phyloP scores from a whole-genome alignment of 805 yeast species.

The Candida jianshihensis region DNA sequence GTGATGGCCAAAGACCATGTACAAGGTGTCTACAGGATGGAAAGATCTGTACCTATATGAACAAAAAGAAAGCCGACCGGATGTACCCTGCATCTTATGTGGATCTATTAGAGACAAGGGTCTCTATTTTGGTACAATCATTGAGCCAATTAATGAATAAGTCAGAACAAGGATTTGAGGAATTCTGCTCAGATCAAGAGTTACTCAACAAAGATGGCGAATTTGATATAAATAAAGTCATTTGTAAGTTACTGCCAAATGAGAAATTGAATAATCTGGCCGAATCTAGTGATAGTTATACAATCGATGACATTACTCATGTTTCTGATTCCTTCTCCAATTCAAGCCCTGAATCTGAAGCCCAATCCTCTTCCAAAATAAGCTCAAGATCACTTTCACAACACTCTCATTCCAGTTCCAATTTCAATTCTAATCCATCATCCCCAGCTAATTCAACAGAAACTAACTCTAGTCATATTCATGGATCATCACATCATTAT shows the following conservation, averaged over 20 bases:
- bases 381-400: background rate
- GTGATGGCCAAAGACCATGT: constrained; percentile 43
- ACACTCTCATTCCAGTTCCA: background rate
- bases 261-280: constrained; percentile 21
- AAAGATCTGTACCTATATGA: constrained; percentile 50
- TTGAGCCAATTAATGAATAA: constrained; percentile 23
- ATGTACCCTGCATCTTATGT: constrained; percentile 39
- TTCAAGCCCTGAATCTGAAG: too few relatives aligned
- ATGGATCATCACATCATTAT: constrained; percentile 2
- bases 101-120: constrained; percentile 42
- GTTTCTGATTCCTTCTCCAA: constrained; percentile 9
- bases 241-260: constrained; percentile 13
- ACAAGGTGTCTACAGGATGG: constrained; percentile 45
- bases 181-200: constrained; percentile 14
- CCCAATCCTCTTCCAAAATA: background rate
- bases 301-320: constrained; percentile 19
- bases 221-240: constrained; percentile 22
- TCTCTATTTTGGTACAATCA: constrained; percentile 39
- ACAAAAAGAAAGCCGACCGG: constrained; percentile 42
- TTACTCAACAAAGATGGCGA: constrained; percentile 15
- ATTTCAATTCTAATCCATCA: background rate
- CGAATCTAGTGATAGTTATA: constrained; percentile 15
- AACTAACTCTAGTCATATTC: background rate
- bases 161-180: constrained; percentile 6
- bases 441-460: constrained; percentile 2